Evolutionary conservation across 192 early-diverging fungal species (phyloP).

Genomic region (Umbelopsis vinacea): DNA sequence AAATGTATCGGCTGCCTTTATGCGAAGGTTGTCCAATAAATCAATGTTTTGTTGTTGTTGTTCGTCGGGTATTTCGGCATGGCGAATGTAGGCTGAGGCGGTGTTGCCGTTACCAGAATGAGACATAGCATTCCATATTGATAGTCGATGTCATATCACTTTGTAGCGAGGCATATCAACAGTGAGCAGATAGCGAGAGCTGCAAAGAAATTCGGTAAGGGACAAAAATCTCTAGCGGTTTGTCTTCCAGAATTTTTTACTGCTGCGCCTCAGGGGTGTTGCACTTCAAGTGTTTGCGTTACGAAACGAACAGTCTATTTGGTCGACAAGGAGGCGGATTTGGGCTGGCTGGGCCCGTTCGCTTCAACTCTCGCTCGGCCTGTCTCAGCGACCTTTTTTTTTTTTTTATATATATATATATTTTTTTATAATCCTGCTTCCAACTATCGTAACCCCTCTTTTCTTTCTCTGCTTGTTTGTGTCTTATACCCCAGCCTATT

Average conservation of each 20-base stretch:
- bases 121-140: neutral
- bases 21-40: neutral
- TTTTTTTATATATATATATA: too few species aligned
- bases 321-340: neutral
- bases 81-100: neutral
- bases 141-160: neutral
- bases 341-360: neutral
- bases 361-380: neutral
- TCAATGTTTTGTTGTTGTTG: neutral
- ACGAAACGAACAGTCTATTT: neutral
- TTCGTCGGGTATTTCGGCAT: neutral
- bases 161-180: neutral
- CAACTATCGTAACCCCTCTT: neutral
- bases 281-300: neutral
- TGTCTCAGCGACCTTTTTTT: neutral
- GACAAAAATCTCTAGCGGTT: neutral
- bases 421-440: neutral
- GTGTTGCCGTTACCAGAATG: neutral
- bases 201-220: too few species aligned
- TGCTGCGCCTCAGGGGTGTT: conserved; percentile 17
- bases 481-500: neutral
- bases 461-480: neutral
- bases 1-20: too few species aligned
- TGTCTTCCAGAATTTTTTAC: neutral
- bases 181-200: too few species aligned